Evolutionary conservation across 2,329 filamentous ascomycete species (phyloP), one percentile per base, ranked within the genome.

Genomic region (Penicillium corylophilum): DNA sequence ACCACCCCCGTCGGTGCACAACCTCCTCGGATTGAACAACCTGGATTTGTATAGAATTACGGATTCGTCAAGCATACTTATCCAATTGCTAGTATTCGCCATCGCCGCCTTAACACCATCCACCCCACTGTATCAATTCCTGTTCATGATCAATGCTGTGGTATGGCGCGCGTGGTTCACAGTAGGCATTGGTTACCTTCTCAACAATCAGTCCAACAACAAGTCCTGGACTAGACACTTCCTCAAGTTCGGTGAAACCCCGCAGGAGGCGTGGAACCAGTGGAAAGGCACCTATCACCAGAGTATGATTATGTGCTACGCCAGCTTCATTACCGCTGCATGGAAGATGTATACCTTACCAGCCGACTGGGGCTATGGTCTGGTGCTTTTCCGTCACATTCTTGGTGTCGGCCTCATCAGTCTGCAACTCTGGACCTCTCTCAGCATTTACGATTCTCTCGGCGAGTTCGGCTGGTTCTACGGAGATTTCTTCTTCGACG

Each of bases 401-500:
- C 69, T 97, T 29, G 94, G 94, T 39, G 79, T 82, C 44, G 84
- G 88, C 46, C 78, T 97, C 57, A 85, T 97, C 53, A 85, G 88
- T 10, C 80, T 99, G 45, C 94, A 99, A 66, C 74, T 95, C 16
- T 99, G 94, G 94, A 96, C 92, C 1, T 87, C 90, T 1, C 79
- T 89, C 59, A 96, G 91, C 71, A 92, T 97, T 61, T 95, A 97
- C 71, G 91, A 96, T 45, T 95, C 90, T 2, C 83, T 99, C 0
- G 94, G 94, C 50, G 94, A 99, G 67, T 99, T 97, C 65, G 94
- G 94, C 63, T 99, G 93, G 93, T 97, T 97, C 78, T 97, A 92
- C 67, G 94, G 94, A 16, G 94, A 99, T 70, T 99, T 97, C 78
- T 97, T 99, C 79, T 96, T 94, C 68, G 90, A 96, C 55, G 87